These are phyloP conservation scores for Hemileia vastatrix DNA, from an alignment of 1,284 basidiomycete genomes.

Conservation along the genomic window DNA sequence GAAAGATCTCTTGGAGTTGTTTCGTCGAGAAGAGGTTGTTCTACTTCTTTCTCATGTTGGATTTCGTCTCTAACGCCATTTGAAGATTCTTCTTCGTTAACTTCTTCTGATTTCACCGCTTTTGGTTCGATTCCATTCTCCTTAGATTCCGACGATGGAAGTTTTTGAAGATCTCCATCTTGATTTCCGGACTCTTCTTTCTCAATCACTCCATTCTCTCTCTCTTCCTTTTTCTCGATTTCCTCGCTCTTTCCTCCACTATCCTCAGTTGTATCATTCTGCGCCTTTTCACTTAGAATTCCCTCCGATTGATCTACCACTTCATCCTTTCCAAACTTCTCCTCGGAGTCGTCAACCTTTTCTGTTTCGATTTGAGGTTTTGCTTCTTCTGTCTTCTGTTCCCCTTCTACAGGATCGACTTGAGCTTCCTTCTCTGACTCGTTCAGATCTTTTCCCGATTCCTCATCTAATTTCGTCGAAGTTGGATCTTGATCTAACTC, in stretches of 20 bases:
- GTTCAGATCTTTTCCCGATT: too few species aligned
- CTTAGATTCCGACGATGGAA: neutral
- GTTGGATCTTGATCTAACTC: too few species aligned
- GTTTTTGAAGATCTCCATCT: neutral
- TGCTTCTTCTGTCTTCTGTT: too few species aligned
- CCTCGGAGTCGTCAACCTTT: neutral
- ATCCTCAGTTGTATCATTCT: too few species aligned
- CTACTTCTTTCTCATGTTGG: neutral
- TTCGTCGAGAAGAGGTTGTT: too few species aligned
- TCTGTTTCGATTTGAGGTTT: neutral
- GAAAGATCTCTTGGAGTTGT: too few species aligned
- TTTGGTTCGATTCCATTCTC: neutral
- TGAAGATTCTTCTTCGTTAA: neutral
- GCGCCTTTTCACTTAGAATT: neutral
- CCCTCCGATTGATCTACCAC: neutral
- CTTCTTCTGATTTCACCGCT: neutral
- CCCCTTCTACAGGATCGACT: too few species aligned
- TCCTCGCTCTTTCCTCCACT: too few species aligned
- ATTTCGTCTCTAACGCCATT: neutral
- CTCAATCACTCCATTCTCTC: neutral
- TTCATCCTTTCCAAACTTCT: neutral
- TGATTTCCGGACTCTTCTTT: neutral
- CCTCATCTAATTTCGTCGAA: too few species aligned
- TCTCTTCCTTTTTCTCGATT: too few species aligned
- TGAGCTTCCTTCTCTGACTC: too few species aligned